phyloP scores from a whole-genome alignment of 257 asterid species.

The Gentiana dahurica region DNA sequence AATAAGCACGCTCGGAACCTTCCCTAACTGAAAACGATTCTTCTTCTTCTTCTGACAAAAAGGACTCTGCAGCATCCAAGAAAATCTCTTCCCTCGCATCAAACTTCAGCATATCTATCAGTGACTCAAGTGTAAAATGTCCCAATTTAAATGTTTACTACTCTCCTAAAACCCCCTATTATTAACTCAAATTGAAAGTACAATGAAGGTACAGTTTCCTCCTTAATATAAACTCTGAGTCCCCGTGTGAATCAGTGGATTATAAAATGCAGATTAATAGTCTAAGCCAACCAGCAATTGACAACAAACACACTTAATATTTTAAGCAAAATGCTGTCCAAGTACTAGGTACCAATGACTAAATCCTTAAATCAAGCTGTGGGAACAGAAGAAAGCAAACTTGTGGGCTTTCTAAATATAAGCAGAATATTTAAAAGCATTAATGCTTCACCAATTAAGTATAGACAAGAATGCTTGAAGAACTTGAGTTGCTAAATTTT shows the following conservation, averaged over 20 bases:
- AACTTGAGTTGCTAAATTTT: too few relatives aligned
- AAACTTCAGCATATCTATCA: conserved; percentile 37
- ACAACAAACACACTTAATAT: not conserved
- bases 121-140: conserved; percentile 9
- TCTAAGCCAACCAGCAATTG: conserved; percentile 3
- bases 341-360: conserved; percentile 26
- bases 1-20: conserved; percentile 12
- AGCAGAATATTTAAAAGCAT: not conserved
- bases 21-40: conserved; percentile 15
- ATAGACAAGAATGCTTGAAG: conserved; percentile 7
- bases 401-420: conserved; percentile 14
- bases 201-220: conserved; percentile 14
- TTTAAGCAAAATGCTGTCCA: conserved; percentile 13
- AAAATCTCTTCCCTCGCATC: conserved; percentile 47
- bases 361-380: conserved; percentile 20
- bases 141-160: conserved; percentile 25
- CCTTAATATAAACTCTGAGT: conserved; percentile 23
- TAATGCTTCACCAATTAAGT: conserved; percentile 18
- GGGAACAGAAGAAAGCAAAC: conserved; percentile 15
- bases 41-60: conserved; percentile 16
- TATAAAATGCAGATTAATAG: conserved; percentile 8
- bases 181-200: conserved; percentile 6
- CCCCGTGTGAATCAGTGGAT: conserved; percentile 30
- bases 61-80: conserved; percentile 46
- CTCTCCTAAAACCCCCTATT: conserved; percentile 9